These are phyloP conservation scores for Fusarium nurragi DNA, from an alignment of 2,329 filamentous ascomycete genomes.

Conservation along the genomic window DNA sequence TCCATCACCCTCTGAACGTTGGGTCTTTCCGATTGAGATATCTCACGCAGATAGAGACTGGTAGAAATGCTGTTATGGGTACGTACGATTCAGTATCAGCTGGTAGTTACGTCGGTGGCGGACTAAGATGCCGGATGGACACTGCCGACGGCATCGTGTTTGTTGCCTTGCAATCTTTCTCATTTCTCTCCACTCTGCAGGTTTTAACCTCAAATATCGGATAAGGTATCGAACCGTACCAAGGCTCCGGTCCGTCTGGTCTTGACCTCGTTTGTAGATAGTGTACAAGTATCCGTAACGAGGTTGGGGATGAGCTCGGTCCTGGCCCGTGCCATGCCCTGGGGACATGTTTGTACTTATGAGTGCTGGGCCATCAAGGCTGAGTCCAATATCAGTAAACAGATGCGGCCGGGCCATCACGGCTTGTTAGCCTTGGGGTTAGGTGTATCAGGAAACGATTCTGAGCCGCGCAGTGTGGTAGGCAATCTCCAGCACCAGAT, in stretches of 20 bases:
- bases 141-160: conserved; percentile 42
- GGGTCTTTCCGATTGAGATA: conserved; percentile 29
- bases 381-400: neutral
- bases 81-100: conserved; percentile 33
- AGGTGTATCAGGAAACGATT: conserved; percentile 12
- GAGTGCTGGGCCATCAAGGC: too few relatives aligned
- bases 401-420: conserved; percentile 11
- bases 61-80: conserved; percentile 13
- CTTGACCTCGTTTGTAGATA: conserved; percentile 4
- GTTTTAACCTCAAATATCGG: conserved; percentile 9
- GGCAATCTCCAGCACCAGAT: conserved; percentile 11
- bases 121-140: conserved; percentile 33
- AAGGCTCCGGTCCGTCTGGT: conserved; percentile 2
- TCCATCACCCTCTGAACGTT: conserved; percentile 12
- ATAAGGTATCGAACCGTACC: neutral
- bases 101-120: conserved; percentile 44
- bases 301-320: conserved; percentile 22
- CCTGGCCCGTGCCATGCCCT: neutral
- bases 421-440: conserved; percentile 9
- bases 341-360: too few relatives aligned
- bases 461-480: conserved; percentile 26
- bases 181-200: conserved; percentile 13
- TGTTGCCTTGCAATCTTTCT: conserved; percentile 17
- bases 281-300: conserved; percentile 11
- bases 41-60: conserved; percentile 22